Evolutionary conservation across 257 asterid genomes (phyloP).

Genomic region (Ilex aquifolium): DNA sequence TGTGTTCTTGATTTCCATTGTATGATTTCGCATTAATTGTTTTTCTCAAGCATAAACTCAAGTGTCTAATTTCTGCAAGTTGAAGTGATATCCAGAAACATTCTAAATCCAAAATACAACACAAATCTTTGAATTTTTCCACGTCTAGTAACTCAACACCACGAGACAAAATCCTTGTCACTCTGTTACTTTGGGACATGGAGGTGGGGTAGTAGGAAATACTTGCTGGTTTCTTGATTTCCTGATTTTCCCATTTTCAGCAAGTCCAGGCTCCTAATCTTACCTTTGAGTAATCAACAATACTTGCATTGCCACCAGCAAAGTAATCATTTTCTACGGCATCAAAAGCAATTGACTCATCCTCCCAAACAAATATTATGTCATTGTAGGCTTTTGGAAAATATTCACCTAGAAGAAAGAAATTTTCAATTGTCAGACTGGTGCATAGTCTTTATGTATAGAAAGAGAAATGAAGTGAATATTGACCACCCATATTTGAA

Average conservation of each 20-base stretch:
- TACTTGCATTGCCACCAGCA: conserved; percentile 56
- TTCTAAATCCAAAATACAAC: too few species aligned
- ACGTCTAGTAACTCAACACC: too few species aligned
- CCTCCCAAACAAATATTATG: conserved; percentile 73
- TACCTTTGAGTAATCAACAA: conserved; percentile 60
- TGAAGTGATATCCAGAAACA: too few species aligned
- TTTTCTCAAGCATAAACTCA: too few species aligned
- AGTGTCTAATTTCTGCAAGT: too few species aligned
- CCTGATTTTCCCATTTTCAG: not conserved
- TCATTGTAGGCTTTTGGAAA: conserved; percentile 65
- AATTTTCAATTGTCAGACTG: not conserved
- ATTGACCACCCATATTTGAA: too few species aligned
- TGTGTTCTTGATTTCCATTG: too few species aligned
- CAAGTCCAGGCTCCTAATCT: not conserved
- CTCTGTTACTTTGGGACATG: too few species aligned
- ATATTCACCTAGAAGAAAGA: conserved; percentile 52
- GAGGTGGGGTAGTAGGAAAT: not conserved
- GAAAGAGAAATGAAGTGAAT: too few species aligned
- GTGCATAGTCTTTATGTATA: not conserved
- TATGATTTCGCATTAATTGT: too few species aligned
- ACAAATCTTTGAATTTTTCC: too few species aligned
- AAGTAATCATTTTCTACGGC: conserved; percentile 60
- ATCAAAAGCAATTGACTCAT: conserved; percentile 68
- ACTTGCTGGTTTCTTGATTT: not conserved
- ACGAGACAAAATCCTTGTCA: not conserved